Conservation (phyloP, 257 asterid genomes). For the Scutellaria minor region DNA sequence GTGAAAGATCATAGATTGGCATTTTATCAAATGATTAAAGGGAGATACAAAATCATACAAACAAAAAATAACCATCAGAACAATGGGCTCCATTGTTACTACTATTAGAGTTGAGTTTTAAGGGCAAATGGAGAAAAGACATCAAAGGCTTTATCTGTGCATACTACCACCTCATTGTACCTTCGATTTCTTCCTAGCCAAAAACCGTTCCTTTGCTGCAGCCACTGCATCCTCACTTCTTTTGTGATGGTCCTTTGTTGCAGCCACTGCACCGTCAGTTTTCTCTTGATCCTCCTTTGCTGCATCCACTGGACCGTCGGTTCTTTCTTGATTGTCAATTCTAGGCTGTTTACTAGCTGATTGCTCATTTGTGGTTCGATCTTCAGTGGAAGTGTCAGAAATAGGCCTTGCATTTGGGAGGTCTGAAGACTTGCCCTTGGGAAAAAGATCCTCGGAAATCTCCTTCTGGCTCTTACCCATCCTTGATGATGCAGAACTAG, state of each 20-base stretch:
- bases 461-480: constrained; percentile 39
- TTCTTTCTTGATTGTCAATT: constrained; percentile 55
- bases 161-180: constrained; percentile 38
- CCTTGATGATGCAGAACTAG: constrained; percentile 44
- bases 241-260: constrained; percentile 71
- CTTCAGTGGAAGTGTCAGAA: constrained; percentile 45
- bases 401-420: constrained; percentile 37
- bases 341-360: constrained; percentile 45
- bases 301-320: constrained; percentile 49
- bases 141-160: constrained; percentile 11
- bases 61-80: not conserved
- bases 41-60: not conserved
- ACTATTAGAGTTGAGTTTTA: not conserved
- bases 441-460: constrained; percentile 41
- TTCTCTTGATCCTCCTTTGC: constrained; percentile 64
- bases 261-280: constrained; percentile 52
- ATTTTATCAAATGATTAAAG: not conserved
- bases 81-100: constrained; percentile 5
- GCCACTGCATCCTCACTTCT: constrained; percentile 63
- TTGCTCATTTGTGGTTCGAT: constrained; percentile 36
- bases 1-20: not conserved
- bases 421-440: constrained; percentile 41
- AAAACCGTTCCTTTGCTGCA: constrained; percentile 73
- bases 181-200: constrained; percentile 82
- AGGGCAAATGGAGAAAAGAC: not conserved